phyloP scores from a whole-genome alignment of 768 basidiomycete genomes.

The Mycena capillaripes region DNA sequence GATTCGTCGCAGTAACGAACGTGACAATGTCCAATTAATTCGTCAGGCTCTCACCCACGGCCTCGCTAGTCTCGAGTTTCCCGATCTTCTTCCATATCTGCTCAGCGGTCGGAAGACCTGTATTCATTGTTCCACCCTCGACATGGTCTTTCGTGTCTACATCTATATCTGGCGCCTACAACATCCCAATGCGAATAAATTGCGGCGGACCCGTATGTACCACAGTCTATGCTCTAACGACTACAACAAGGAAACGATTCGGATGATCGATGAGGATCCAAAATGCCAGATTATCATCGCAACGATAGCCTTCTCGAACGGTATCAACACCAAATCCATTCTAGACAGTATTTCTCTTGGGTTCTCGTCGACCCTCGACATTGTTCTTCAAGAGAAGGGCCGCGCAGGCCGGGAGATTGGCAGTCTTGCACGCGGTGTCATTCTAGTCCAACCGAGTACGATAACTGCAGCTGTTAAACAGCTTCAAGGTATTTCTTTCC shows the following conservation, averaged over 20 bases:
- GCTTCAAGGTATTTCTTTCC: neutral
- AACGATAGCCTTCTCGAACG: slow-evolving; percentile 21
- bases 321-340: slow-evolving; percentile 12
- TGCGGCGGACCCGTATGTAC: slow-evolving; percentile 13
- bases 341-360: slow-evolving; percentile 8
- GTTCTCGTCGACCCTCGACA: neutral
- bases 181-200: neutral
- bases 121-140: slow-evolving; percentile 3
- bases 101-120: slow-evolving; percentile 9
- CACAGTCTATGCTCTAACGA: neutral
- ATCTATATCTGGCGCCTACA: slow-evolving; percentile 10
- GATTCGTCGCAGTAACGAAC: neutral
- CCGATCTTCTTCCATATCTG: slow-evolving; percentile 20
- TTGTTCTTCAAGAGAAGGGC: neutral
- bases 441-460: neutral
- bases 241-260: slow-evolving; percentile 18
- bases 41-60: neutral
- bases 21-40: slow-evolving; percentile 3
- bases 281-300: slow-evolving; percentile 5
- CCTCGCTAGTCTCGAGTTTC: slow-evolving; percentile 4
- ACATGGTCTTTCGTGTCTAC: slow-evolving; percentile 5
- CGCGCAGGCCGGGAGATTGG: neutral
- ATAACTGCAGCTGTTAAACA: neutral
- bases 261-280: slow-evolving; percentile 20
- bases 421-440: neutral